These are phyloP conservation scores for Scedosporium dehoogii DNA, from an alignment of 2,329 filamentous ascomycete genomes.

Conservation along the genomic window DNA sequence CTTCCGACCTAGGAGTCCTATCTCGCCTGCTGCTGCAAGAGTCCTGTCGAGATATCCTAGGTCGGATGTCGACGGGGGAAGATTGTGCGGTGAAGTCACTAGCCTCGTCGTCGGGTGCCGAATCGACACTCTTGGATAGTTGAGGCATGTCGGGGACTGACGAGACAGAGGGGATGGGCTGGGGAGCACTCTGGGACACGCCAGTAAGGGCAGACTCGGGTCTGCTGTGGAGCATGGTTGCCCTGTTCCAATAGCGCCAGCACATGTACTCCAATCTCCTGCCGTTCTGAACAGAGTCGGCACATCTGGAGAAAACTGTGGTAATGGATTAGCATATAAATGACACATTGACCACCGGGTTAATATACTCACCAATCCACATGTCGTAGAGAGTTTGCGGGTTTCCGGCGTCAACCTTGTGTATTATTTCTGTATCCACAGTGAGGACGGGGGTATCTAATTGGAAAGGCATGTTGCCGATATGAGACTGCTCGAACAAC, in stretches of 20 bases:
- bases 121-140: slow-evolving; percentile 70
- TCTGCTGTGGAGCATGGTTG: slow-evolving; percentile 78
- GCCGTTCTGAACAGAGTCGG: slow-evolving; percentile 87
- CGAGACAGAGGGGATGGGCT: slow-evolving; percentile 34
- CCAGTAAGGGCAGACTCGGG: slow-evolving; percentile 36
- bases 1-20: slow-evolving; percentile 77
- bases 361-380: slow-evolving; percentile 71
- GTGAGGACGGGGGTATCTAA: slow-evolving; percentile 80
- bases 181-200: slow-evolving; percentile 33
- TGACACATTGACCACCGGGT: neutral
- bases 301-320: slow-evolving; percentile 85
- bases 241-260: slow-evolving; percentile 91
- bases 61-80: slow-evolving; percentile 50
- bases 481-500: slow-evolving; percentile 21
- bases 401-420: slow-evolving; percentile 89
- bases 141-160: slow-evolving; percentile 52
- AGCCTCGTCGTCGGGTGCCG: slow-evolving; percentile 51
- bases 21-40: slow-evolving; percentile 61
- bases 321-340: neutral
- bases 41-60: slow-evolving; percentile 61
- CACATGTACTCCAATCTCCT: slow-evolving; percentile 88
- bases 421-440: slow-evolving; percentile 83
- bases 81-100: slow-evolving; percentile 47
- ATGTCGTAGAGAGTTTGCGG: slow-evolving; percentile 91
- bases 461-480: slow-evolving; percentile 64